Conservation (phyloP, 805 yeast genomes). For the Metschnikowia gelsemii region DNA sequence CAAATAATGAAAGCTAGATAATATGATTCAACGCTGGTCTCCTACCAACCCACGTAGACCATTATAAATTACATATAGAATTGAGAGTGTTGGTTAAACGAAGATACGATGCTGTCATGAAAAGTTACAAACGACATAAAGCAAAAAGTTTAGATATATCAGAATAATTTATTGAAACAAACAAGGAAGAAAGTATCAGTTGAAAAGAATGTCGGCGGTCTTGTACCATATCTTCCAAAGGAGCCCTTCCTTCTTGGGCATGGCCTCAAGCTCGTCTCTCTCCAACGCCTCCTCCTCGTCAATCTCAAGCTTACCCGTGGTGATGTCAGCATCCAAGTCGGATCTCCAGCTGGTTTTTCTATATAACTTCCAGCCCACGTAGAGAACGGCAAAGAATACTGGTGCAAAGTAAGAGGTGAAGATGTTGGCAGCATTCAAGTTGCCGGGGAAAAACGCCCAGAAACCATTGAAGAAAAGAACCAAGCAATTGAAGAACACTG, state of each 20-base stretch:
- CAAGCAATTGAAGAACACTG: conserved; percentile 20
- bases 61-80: no score
- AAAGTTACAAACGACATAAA: no score
- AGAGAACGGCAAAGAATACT: conserved; percentile 49
- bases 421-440: conserved; percentile 33
- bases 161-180: no score
- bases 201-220: conserved; percentile 25
- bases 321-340: conserved; percentile 52
- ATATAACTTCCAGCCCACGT: conserved; percentile 50
- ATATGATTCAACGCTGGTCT: no score
- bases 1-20: no score
- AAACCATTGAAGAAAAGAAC: conserved; percentile 42
- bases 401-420: conserved; percentile 42
- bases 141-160: no score
- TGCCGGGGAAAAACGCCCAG: conserved; percentile 41
- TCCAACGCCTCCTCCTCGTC: conserved; percentile 55
- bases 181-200: no score
- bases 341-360: conserved; percentile 48
- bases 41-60: no score
- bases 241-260: conserved; percentile 24
- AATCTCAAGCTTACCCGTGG: conserved; percentile 54
- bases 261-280: conserved; percentile 20
- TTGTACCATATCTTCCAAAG: conserved; percentile 24
- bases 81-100: no score
- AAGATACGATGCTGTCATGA: no score